Conservation (phyloP, 2,329 filamentous ascomycete genomes). For the Neurospora sp. region DNA sequence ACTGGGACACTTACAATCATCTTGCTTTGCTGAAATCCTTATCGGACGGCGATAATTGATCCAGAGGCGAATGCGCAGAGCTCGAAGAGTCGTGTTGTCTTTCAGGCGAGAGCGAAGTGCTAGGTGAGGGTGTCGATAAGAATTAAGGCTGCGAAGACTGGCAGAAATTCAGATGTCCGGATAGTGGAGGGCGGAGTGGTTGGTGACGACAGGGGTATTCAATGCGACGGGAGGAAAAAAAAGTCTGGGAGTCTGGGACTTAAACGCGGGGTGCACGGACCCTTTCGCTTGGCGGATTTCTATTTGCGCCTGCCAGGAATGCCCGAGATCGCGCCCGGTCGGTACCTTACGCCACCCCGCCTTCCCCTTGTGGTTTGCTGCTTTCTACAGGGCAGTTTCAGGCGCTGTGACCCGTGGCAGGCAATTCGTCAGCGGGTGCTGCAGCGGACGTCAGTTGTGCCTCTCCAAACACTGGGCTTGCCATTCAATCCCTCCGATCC, state of each 20-base stretch:
- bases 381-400: neutral
- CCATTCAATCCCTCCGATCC: neutral
- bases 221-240: neutral
- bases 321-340: neutral
- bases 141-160: neutral
- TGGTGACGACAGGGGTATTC: neutral
- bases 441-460: neutral
- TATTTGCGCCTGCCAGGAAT: neutral
- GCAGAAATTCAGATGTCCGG: neutral
- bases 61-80: neutral
- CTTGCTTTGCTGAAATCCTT: constrained; percentile 1
- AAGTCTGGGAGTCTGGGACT: neutral
- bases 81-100: neutral
- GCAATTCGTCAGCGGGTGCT: neutral
- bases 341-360: neutral
- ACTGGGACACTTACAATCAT: constrained; percentile 19
- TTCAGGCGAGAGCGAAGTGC: neutral
- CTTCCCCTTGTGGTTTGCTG: neutral
- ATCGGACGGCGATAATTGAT: neutral
- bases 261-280: neutral
- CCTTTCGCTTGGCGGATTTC: neutral
- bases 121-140: neutral
- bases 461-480: neutral
- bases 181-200: neutral
- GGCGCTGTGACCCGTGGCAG: neutral